Percentiles rank a stretch among this genome's conserved stretches.
Conservation (phyloP, 2,329 filamentous ascomycete species). For the Cladosporium cucumerinum region DNA sequence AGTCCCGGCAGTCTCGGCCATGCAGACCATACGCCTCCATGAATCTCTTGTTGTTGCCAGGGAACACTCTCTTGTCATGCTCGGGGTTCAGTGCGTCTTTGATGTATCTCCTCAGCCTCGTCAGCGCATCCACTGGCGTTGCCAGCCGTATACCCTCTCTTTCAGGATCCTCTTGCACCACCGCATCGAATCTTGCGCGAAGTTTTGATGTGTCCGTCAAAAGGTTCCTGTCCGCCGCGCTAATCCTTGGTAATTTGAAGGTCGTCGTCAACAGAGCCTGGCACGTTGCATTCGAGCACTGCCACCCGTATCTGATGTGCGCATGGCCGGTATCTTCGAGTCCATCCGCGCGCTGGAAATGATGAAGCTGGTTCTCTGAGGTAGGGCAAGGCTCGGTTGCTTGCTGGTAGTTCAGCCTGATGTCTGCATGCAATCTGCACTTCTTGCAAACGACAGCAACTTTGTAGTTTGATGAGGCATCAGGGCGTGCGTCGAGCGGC, state of each 20-base stretch:
- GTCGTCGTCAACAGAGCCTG: constrained; percentile 51
- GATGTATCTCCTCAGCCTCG: constrained; percentile 58
- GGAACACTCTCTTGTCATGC: constrained; percentile 53
- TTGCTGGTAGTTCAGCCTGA: constrained; percentile 52
- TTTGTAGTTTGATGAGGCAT: constrained; percentile 47
- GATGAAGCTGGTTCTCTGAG: constrained; percentile 56
- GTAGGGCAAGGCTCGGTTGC: constrained; percentile 47
- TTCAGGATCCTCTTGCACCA: constrained; percentile 50
- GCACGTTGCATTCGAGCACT: constrained; percentile 59
- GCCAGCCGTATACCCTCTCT: constrained; percentile 53
- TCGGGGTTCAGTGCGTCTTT: constrained; percentile 53
- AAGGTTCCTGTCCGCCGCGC: constrained; percentile 45
- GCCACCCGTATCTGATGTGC: constrained; percentile 47
- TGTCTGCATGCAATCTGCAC: constrained; percentile 61
- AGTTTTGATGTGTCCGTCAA: constrained; percentile 55
- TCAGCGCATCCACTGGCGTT: constrained; percentile 53
- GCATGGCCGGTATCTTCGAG: constrained; percentile 18
- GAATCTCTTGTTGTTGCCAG: constrained; percentile 61
- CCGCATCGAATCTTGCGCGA: constrained; percentile 51
- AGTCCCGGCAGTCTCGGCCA: constrained; percentile 53
- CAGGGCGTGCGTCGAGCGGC: constrained; percentile 39
- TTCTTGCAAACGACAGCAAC: constrained; percentile 59
- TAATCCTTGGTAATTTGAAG: constrained; percentile 53
- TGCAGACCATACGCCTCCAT: constrained; percentile 55
- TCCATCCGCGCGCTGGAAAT: constrained; percentile 43